phyloP scores from a whole-genome alignment of 2,329 filamentous ascomycete genomes.

The Epichloe brachyelytri region DNA sequence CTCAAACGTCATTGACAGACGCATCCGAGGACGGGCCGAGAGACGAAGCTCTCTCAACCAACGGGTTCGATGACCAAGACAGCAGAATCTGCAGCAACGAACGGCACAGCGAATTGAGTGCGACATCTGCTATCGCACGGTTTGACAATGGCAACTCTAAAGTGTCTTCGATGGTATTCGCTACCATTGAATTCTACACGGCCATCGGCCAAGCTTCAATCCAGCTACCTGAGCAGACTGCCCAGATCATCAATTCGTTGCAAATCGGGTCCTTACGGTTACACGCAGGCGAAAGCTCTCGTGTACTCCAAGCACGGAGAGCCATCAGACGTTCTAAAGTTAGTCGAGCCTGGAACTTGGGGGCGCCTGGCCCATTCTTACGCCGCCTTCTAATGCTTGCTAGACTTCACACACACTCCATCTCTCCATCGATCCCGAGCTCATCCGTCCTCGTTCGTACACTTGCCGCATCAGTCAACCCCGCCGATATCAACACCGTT shows the following conservation, averaged over 20 bases:
- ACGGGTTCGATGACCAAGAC: not conserved
- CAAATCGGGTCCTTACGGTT: slow-evolving; percentile 58
- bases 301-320: slow-evolving; percentile 65
- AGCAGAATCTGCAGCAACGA: not conserved
- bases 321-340: slow-evolving; percentile 56
- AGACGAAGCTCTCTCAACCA: not conserved
- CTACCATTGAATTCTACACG: slow-evolving; percentile 12
- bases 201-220: slow-evolving; percentile 10
- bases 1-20: not conserved
- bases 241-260: slow-evolving; percentile 23
- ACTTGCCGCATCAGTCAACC: slow-evolving; percentile 87
- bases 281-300: slow-evolving; percentile 74
- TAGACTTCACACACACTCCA: slow-evolving; percentile 61
- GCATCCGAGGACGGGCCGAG: slow-evolving; percentile 2
- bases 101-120: not conserved
- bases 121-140: not conserved
- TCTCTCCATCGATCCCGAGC: slow-evolving; percentile 57
- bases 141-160: slow-evolving; percentile 13
- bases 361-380: not conserved
- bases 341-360: slow-evolving; percentile 10
- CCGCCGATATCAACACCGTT: slow-evolving; percentile 94
- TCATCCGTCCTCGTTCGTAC: slow-evolving; percentile 64
- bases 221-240: slow-evolving; percentile 8
- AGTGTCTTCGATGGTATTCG: slow-evolving; percentile 11
- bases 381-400: too few species aligned